Conservation (phyloP, 202 grass and related monocot species). For the Eragrostis tef region DNA sequence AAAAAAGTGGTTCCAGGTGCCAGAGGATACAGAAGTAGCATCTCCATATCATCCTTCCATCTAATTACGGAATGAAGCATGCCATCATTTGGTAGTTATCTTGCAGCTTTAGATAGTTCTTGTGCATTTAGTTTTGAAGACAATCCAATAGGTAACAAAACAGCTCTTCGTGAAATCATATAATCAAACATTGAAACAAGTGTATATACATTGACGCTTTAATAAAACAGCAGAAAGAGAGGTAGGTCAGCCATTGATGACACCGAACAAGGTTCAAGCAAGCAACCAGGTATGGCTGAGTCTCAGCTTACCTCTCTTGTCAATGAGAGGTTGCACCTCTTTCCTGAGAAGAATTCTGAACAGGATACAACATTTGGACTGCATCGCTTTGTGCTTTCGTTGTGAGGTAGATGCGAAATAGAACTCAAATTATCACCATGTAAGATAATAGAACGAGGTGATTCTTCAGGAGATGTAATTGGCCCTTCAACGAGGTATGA, state of each 20-base stretch:
- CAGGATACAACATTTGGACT: constrained; percentile 57
- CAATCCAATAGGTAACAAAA: neutral
- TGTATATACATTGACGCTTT: constrained; percentile 8
- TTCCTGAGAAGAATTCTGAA: constrained; percentile 63
- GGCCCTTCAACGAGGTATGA: constrained; percentile 75
- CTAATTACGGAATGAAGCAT: constrained; percentile 8
- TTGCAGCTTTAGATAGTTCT: constrained; percentile 7
- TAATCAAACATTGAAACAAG: constrained; percentile 6
- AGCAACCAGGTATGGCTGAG: constrained; percentile 31
- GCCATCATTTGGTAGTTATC: neutral
- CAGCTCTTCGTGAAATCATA: neutral
- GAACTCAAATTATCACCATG: constrained; percentile 55
- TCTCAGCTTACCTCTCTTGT: constrained; percentile 71
- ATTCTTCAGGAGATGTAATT: constrained; percentile 45
- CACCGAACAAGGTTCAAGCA: neutral
- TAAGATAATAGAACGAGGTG: constrained; percentile 56
- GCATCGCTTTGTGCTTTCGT: constrained; percentile 10
- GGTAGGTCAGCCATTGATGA: neutral
- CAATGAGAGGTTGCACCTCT: constrained; percentile 46
- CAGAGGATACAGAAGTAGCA: constrained; percentile 11
- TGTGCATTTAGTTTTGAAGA: constrained; percentile 18
- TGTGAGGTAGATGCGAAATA: constrained; percentile 22
- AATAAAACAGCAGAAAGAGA: constrained; percentile 33
- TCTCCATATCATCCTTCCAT: neutral
- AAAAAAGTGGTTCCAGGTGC: constrained; percentile 36